Conservation (phyloP, 192 early-diverging fungal species). For the Entomortierella lignicola region DNA sequence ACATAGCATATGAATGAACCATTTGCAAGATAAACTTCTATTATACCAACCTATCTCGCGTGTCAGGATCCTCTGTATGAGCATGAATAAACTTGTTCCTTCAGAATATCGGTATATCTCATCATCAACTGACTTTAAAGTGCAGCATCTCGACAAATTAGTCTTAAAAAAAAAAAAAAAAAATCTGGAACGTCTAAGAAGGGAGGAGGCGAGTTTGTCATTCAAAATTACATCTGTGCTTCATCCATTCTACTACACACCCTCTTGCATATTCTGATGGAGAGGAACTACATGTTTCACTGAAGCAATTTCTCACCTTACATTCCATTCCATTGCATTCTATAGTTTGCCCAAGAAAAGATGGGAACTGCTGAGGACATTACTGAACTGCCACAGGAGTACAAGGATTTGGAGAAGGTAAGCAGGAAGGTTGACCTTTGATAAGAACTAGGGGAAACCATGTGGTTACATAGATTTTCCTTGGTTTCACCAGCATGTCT, state of each 20-base stretch:
- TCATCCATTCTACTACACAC: too few relatives aligned
- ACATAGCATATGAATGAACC: slow-evolving; percentile 3
- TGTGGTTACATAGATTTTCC: not conserved
- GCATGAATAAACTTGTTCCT: too few relatives aligned
- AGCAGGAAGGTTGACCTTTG: not conserved
- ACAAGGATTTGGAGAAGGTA: slow-evolving; percentile 91
- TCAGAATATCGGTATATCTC: too few relatives aligned
- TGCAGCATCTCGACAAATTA: too few relatives aligned
- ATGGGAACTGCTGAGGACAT: slow-evolving; percentile 83
- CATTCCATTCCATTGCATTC: not conserved
- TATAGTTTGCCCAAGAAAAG: slow-evolving; percentile 90
- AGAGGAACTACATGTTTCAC: not conserved
- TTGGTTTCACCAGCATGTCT: not conserved
- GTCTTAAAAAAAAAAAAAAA: too few relatives aligned
- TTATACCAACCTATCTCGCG: not conserved
- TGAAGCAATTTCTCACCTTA: not conserved
- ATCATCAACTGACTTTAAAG: too few relatives aligned
- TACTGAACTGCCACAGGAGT: slow-evolving; percentile 95
- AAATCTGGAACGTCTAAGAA: too few relatives aligned
- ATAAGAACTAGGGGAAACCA: too few relatives aligned
- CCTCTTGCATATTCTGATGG: too few relatives aligned
- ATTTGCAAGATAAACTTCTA: not conserved
- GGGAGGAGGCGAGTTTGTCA: too few relatives aligned
- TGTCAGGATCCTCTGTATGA: too few relatives aligned
- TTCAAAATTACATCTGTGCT: too few relatives aligned